These are phyloP conservation scores for Boletus rubroflammeus DNA, from an alignment of 768 basidiomycete genomes.

Conservation along the genomic window DNA sequence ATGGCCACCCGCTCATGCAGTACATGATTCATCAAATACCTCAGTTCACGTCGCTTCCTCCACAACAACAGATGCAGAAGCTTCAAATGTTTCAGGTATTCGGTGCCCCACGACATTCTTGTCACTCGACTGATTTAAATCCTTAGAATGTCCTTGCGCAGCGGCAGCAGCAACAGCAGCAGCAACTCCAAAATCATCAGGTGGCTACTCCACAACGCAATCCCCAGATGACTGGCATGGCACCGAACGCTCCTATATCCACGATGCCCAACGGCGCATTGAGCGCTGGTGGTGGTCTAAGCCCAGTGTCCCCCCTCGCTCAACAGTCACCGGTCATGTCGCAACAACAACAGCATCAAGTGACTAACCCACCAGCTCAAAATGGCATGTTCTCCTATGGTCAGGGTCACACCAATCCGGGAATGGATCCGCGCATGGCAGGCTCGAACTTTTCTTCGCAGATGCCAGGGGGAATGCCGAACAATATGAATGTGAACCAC, in stretches of 20 bases:
- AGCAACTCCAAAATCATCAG: conserved; percentile 31
- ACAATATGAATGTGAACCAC: conserved; percentile 32
- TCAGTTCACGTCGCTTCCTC: conserved; percentile 48
- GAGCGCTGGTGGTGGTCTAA: conserved; percentile 21
- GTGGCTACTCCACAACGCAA: conserved; percentile 24
- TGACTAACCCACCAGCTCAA: conserved; percentile 28
- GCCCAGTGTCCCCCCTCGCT: conserved; percentile 29
- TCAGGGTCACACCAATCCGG: conserved; percentile 22
- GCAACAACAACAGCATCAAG: conserved; percentile 26
- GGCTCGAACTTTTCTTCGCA: conserved; percentile 28
- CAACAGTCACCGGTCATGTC: conserved; percentile 31
- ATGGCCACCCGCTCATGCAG: conserved; percentile 54
- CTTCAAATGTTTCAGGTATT: conserved; percentile 51
- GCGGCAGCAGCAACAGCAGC: conserved; percentile 32
- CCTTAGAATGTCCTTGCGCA: conserved; percentile 17
- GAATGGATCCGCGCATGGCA: conserved; percentile 33
- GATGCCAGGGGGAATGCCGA: conserved; percentile 28
- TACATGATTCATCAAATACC: conserved; percentile 52
- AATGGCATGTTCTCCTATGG: conserved; percentile 31
- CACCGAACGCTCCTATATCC: conserved; percentile 26
- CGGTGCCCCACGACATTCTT: background rate
- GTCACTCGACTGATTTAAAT: conserved; percentile 6
- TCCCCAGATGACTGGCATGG: conserved; percentile 30
- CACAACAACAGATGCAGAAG: conserved; percentile 57
- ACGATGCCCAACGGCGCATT: conserved; percentile 26